These are phyloP conservation scores for Coniochaeta sp. DNA, from an alignment of 2,329 filamentous ascomycete species.

Conservation along the genomic window DNA sequence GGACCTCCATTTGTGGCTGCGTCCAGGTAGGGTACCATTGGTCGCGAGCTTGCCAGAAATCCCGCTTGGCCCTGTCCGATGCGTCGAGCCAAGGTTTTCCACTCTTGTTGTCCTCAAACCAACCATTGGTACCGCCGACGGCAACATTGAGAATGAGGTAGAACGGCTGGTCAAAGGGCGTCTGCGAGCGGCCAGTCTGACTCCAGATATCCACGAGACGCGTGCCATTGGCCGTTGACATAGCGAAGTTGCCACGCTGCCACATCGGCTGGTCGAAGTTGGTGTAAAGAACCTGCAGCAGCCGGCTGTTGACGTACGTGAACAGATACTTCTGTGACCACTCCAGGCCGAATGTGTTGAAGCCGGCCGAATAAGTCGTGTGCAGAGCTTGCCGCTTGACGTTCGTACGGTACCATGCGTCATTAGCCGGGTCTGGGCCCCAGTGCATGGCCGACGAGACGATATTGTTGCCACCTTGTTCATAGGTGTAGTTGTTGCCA, in stretches of 20 bases:
- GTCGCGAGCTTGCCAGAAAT: conserved; percentile 66
- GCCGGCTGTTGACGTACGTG: conserved; percentile 73
- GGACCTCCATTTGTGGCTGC: conserved; percentile 59
- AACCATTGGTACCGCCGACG: conserved; percentile 73
- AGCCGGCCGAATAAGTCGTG: conserved; percentile 60
- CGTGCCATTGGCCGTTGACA: conserved; percentile 57
- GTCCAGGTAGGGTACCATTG: conserved; percentile 67
- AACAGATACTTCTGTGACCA: conserved; percentile 87
- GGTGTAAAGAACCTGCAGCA: conserved; percentile 73
- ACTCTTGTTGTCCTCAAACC: conserved; percentile 67
- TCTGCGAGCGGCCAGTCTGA: conserved; percentile 49
- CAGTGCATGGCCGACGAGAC: conserved; percentile 74
- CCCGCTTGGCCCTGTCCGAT: conserved; percentile 57
- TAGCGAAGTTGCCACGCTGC: conserved; percentile 60
- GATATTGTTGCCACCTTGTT: conserved; percentile 73
- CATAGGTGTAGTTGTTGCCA: conserved; percentile 73
- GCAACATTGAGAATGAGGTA: conserved; percentile 71
- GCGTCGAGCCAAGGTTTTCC: conserved; percentile 75
- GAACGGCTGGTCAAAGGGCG: conserved; percentile 70
- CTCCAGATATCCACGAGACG: conserved; percentile 57
- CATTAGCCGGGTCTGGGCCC: conserved; percentile 64
- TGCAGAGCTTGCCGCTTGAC: conserved; percentile 68
- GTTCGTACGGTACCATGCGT: conserved; percentile 80
- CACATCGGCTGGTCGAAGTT: conserved; percentile 65
- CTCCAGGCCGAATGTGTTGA: conserved; percentile 75